These are phyloP conservation scores for Panellus pusillus DNA, from an alignment of 768 basidiomycete genomes.

Conservation along the genomic window DNA sequence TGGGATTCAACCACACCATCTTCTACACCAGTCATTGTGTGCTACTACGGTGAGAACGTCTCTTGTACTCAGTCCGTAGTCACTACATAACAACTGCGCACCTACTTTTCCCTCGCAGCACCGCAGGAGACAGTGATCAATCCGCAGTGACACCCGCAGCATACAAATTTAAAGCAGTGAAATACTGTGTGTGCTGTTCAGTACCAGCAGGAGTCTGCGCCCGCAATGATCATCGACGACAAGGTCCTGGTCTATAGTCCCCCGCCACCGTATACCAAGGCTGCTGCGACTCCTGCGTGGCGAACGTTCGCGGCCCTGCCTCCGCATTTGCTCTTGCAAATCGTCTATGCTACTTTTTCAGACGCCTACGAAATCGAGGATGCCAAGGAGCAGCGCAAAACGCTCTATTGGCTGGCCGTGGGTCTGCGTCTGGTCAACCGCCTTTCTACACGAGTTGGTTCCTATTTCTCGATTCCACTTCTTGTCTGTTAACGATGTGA, in stretches of 20 bases:
- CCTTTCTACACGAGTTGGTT: constrained; percentile 58
- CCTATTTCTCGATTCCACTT: not conserved
- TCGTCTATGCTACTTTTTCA: constrained; percentile 68
- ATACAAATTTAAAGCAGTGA: constrained; percentile 4
- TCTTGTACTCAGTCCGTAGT: constrained; percentile 1
- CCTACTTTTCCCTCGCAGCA: no score
- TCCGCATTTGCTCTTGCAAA: constrained; percentile 66
- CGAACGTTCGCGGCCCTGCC: constrained; percentile 43
- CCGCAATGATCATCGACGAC: constrained; percentile 19
- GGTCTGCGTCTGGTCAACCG: constrained; percentile 65
- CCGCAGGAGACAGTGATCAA: no score
- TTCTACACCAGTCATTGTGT: no score
- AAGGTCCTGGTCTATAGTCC: constrained; percentile 11
- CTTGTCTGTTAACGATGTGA: not conserved
- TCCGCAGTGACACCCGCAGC: not conserved
- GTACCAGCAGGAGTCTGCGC: not conserved
- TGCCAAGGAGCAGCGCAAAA: constrained; percentile 60
- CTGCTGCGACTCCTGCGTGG: constrained; percentile 6
- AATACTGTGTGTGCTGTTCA: not conserved
- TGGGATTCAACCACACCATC: no score
- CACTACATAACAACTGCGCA: not conserved
- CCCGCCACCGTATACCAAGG: constrained; percentile 18
- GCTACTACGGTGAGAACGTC: no score
- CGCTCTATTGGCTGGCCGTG: constrained; percentile 68
- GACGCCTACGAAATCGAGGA: constrained; percentile 36